Evolutionary conservation across 2,329 filamentous ascomycete genomes (phyloP), one percentile per base, ranked within the genome.

Genomic region (Fusarium siculi): DNA sequence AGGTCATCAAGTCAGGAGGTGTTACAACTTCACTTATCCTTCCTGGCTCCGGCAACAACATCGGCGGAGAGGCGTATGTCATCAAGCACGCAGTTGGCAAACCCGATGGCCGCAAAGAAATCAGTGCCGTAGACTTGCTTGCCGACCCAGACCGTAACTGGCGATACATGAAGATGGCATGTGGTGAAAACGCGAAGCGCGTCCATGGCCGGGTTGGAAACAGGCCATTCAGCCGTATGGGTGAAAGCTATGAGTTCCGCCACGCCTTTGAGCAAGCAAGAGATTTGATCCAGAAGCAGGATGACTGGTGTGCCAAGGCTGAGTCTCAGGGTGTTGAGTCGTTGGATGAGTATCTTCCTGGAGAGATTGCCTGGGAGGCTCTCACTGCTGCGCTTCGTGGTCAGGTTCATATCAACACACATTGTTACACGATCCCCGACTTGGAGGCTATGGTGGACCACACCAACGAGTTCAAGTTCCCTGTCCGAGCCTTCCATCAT

Each of bases 101-200:
- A 62, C 74, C 83, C 1, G 87, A 92, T 71, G 89, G 91, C 7
- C 87, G 91, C 28, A 82, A 85, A 21, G 91, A 93, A 79, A 87
- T 91, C 47, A 92, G 90, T 59, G 89, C 88, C 5, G 81, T 85
- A 30, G 88, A 92, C 72, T 85, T 93, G 83, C 84, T 93, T 15
- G 91, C 91, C 3, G 90, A 92, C 57, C 91, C 91, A 1, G 90
- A 91, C 46, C 84, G 85, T 28, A 88, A 84, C 67, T 92, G 90
- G 88, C 86, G 92, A 25, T 93, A 92, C 79, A 92, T 93, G 86
- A 93, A 93, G 82, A 93, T 93, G 91, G 92, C 92, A 0, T 93
- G 91, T 72, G 91, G 91, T 40, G 91, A 93, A 81, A 93, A 93
- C 74, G 84, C 91, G 4, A 92, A 92, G 82, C 82, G 85, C 2